A percentile compares a stretch with the other conserved stretches of the same genome.
Conservation (phyloP, 1,284 basidiomycete species). For the Lentinula novae-zelandiae region DNA sequence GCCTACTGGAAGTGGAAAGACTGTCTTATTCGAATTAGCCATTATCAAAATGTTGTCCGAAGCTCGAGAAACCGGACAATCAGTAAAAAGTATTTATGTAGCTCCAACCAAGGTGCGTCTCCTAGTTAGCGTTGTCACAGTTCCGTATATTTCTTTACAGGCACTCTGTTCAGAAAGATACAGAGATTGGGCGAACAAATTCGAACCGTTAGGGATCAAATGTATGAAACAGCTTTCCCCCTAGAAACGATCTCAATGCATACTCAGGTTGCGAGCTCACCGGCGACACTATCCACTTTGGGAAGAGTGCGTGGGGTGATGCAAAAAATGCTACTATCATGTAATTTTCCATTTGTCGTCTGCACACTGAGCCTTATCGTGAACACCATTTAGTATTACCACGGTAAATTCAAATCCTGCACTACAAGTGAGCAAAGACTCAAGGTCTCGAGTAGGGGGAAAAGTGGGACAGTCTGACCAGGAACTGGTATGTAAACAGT, state of each 20-base stretch:
- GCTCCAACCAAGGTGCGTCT: slow-evolving; percentile 83
- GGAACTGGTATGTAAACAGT: slow-evolving; percentile 55
- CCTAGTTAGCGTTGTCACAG: neutral
- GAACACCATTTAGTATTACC: slow-evolving; percentile 51
- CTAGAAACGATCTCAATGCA: slow-evolving; percentile 3
- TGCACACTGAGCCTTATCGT: slow-evolving; percentile 5
- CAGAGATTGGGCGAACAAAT: slow-evolving; percentile 83
- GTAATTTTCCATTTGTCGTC: slow-evolving; percentile 32
- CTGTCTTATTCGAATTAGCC: slow-evolving; percentile 89
- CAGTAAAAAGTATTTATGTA: slow-evolving; percentile 82
- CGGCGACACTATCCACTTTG: slow-evolving; percentile 75
- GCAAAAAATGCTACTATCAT: slow-evolving; percentile 75
- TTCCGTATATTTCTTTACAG: slow-evolving; percentile 32
- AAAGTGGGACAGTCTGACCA: slow-evolving; percentile 91
- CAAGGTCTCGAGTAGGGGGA: slow-evolving; percentile 59
- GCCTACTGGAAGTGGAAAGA: slow-evolving; percentile 92
- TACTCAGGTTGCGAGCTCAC: slow-evolving; percentile 81
- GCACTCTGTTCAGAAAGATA: slow-evolving; percentile 86
- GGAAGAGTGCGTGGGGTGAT: slow-evolving; percentile 64
- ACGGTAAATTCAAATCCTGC: slow-evolving; percentile 47
- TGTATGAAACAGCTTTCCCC: slow-evolving; percentile 41
- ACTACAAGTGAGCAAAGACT: neutral
- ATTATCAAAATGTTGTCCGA: slow-evolving; percentile 75
- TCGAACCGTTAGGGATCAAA: slow-evolving; percentile 68
- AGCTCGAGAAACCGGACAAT: slow-evolving; percentile 30